A percentile compares a stretch with the other conserved stretches of the same genome.
Evolutionary conservation across 2,329 filamentous ascomycete species (phyloP).

Genomic region (Paraconiothyrium sp.): DNA sequence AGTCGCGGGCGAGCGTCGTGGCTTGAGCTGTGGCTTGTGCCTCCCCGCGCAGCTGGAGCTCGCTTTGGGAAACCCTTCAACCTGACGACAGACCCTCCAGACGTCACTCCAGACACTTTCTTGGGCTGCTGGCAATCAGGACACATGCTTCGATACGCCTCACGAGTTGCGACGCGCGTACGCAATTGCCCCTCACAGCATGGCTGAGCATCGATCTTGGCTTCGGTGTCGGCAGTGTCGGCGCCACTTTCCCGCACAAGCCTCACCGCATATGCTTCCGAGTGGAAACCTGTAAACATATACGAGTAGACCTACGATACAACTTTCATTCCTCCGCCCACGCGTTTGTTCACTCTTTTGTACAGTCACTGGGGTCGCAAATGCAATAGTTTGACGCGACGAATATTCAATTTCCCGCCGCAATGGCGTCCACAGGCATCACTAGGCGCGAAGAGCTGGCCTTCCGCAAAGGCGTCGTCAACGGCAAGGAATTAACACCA

Average conservation of each 20-base stretch:
- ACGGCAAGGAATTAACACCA: slow-evolving; percentile 53
- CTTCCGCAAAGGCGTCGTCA: slow-evolving; percentile 46
- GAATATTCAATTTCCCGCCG: slow-evolving; percentile 16
- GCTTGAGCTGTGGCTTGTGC: slow-evolving; percentile 37
- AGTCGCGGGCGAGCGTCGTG: slow-evolving; percentile 5
- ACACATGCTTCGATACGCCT: slow-evolving; percentile 8
- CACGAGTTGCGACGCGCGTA: slow-evolving; percentile 35
- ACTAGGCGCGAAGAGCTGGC: slow-evolving; percentile 41
- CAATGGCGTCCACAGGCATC: slow-evolving; percentile 48
- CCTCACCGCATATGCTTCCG: slow-evolving; percentile 36
- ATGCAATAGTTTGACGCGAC: slow-evolving; percentile 17
- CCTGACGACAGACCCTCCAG: slow-evolving; percentile 20
- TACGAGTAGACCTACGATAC: slow-evolving; percentile 7
- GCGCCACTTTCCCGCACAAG: slow-evolving; percentile 39
- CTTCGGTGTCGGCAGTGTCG: slow-evolving; percentile 29
- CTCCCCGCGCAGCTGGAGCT: slow-evolving; percentile 28
- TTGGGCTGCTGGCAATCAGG: background rate
- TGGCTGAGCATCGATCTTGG: slow-evolving; percentile 43
- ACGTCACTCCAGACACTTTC: slow-evolving; percentile 1
- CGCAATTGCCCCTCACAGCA: slow-evolving; percentile 43
- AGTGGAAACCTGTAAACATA: slow-evolving; percentile 8
- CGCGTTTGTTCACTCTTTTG: slow-evolving; percentile 8
- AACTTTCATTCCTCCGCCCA: slow-evolving; percentile 16
- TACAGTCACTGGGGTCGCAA: background rate
- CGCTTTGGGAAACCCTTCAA: background rate